These are phyloP conservation scores for Aspergillus fructus DNA, from an alignment of 2,329 filamentous ascomycete genomes.

Conservation along the genomic window DNA sequence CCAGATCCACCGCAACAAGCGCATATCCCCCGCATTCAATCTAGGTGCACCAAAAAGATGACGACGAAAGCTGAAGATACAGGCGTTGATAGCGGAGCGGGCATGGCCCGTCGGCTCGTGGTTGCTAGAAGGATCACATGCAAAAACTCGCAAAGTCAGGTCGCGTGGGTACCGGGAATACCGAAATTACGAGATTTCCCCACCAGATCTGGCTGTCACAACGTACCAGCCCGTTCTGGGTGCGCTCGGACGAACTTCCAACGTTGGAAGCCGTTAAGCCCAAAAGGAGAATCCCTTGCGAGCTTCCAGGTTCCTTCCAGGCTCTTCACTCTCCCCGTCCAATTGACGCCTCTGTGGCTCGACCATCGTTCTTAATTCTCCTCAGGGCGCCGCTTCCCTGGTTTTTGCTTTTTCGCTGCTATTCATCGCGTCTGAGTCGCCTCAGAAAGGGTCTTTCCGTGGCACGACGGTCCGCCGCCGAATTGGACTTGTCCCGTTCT, in stretches of 20 bases:
- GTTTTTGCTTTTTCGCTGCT: conserved; percentile 1
- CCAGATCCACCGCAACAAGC: conserved; percentile 12
- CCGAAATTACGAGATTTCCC: conserved; percentile 22
- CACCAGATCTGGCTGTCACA: neutral
- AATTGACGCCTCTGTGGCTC: neutral
- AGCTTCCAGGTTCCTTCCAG: neutral
- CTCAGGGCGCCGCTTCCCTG: conserved; percentile 1
- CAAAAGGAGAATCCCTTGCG: conserved; percentile 10
- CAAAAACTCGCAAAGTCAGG: conserved; percentile 23
- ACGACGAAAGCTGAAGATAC: conserved; percentile 24
- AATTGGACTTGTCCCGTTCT: neutral
- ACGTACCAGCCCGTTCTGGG: conserved; percentile 14
- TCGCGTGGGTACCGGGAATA: conserved; percentile 37
- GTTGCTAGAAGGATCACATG: conserved; percentile 34
- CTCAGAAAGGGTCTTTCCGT: conserved; percentile 1
- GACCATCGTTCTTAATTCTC: conserved; percentile 5
- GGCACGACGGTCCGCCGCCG: conserved; percentile 6
- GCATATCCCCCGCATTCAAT: conserved; percentile 21
- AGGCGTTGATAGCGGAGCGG: conserved; percentile 16
- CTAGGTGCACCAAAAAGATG: conserved; percentile 3
- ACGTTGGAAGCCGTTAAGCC: neutral
- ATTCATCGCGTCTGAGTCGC: neutral
- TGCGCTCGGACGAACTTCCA: conserved; percentile 20
- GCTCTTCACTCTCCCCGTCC: conserved; percentile 3
- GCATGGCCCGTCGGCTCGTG: conserved; percentile 24